These are phyloP conservation scores for Tillandsia fasciculata DNA, from an alignment of 176 grass and related monocot genomes.

Conservation along the genomic window DNA sequence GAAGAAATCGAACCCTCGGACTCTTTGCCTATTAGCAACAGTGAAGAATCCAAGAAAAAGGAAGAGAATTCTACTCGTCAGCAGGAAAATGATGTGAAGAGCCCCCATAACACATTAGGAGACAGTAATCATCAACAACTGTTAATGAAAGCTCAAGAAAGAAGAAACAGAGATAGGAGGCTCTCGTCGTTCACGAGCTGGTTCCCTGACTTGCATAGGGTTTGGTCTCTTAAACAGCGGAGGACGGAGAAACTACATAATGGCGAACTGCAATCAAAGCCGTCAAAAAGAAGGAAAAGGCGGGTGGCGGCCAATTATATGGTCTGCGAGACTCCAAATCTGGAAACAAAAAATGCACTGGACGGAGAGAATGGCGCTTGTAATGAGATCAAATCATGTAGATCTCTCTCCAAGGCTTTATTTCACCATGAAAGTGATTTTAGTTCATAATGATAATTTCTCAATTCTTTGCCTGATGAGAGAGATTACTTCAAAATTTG, in stretches of 20 bases:
- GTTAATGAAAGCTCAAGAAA: conserved; percentile 47
- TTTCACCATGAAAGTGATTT: conserved; percentile 37
- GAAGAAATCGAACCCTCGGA: conserved; percentile 40
- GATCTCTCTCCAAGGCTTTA: conserved; percentile 48
- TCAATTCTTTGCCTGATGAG: too few relatives aligned
- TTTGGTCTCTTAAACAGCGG: conserved; percentile 71
- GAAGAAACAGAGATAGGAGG: conserved; percentile 56
- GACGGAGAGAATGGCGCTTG: background rate
- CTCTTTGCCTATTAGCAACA: conserved; percentile 62
- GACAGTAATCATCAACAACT: conserved; percentile 22
- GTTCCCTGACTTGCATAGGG: conserved; percentile 64
- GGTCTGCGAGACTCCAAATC: conserved; percentile 76
- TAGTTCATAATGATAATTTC: conserved; percentile 18
- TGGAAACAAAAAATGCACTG: conserved; percentile 15
- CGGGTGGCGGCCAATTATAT: conserved; percentile 25
- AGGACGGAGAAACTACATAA: conserved; percentile 29
- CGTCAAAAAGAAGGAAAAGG: conserved; percentile 41
- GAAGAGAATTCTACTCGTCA: background rate
- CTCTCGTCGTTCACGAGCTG: conserved; percentile 83
- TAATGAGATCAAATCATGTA: conserved; percentile 3
- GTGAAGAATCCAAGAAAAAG: conserved; percentile 23
- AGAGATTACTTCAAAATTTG: too few relatives aligned
- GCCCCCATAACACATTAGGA: background rate
- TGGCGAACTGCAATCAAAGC: background rate
- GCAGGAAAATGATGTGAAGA: background rate